Base-by-base conservation (phyloP, 1,284 basidiomycete genomes). In the Kwoniella shivajii region DNA sequence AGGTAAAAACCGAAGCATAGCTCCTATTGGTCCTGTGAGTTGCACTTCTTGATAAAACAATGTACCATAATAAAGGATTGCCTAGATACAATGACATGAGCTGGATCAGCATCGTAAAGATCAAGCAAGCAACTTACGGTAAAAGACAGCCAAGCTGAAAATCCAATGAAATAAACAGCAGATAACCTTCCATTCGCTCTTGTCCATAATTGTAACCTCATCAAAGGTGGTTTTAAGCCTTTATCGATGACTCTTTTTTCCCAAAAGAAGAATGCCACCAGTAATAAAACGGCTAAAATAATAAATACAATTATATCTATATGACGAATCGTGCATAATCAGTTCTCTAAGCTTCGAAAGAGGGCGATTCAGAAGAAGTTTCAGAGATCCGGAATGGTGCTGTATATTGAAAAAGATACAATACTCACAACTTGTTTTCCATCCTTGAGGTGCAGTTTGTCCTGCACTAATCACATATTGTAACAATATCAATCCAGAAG, bases 391-490 rank as follows among this genome's bases (percentile, higher is more conserved):
- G 7, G 24, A 30, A 9, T 30, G 10, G 14, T 30, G 26, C 7
- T 30, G 9, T 7, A 31, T 9, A 4, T n/a, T n/a, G n/a, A n/a
- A n/a, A n/a, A n/a, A n/a, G 9, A 7, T 24, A 11, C 24, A 13
- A n/a, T 9, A 78, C 88, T 61, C 69, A 90, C 88, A 90, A 11
- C 82, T 79, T 0, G 88, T 90, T 47, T 74, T 80, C 89, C 90
- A 94, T n/a, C 85, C 83, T 9, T 86, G 63, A 0, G 86, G 82
- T 0, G 88, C 89, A 9, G 83, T 77, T 43, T 84, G 82, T 0
- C 88, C 90, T 67, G 91, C 85, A 41, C 86, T 86, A 1, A 95
- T 82, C 0, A 86, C 85, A 68, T 92, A 94, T 14, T 89, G 83
- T 59, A 95, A 81, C 2, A 94, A 79, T 0, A 89, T 85, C 13